phyloP scores from a whole-genome alignment of 2,329 filamentous ascomycete genomes.

The Aphanoascus verrucosus region DNA sequence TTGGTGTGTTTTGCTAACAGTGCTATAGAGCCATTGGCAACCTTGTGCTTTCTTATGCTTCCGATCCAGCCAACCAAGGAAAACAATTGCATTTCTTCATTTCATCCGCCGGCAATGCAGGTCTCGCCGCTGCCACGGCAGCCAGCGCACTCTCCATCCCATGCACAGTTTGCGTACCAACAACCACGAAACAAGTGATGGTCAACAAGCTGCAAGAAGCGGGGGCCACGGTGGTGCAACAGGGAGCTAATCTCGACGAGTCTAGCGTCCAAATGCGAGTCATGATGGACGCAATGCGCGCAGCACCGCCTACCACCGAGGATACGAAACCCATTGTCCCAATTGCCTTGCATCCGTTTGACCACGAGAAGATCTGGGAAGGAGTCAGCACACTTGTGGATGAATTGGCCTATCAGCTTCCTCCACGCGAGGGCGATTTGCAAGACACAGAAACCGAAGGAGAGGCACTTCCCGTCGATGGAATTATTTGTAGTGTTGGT shows the following conservation, averaged over 20 bases:
- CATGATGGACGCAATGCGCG: conserved; percentile 23
- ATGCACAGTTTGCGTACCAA: conserved; percentile 65
- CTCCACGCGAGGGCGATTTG: conserved; percentile 24
- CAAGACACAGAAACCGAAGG: conserved; percentile 21
- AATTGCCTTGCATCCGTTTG: conserved; percentile 37
- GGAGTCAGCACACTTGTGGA: conserved; percentile 38
- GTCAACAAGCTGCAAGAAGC: conserved; percentile 58
- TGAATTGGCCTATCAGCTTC: conserved; percentile 35
- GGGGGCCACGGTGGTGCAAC: conserved; percentile 57
- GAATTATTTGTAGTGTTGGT: conserved; percentile 65
- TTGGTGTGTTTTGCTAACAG: background rate
- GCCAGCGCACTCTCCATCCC: conserved; percentile 53
- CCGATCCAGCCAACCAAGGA: conserved; percentile 32
- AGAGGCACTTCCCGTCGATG: conserved; percentile 46
- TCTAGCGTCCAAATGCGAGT: conserved; percentile 49
- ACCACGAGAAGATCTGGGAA: conserved; percentile 38
- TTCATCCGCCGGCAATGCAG: conserved; percentile 73
- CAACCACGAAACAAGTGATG: conserved; percentile 56
- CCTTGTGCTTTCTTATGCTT: conserved; percentile 49
- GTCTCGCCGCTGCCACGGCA: conserved; percentile 67
- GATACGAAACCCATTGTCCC: conserved; percentile 26
- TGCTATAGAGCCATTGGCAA: conserved; percentile 52
- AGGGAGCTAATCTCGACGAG: conserved; percentile 57
- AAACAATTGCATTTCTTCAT: conserved; percentile 61
- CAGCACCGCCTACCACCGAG: background rate